Percentiles rank a stretch among this genome's conserved stretches.
phyloP scores from a whole-genome alignment of 148 eudicot genomes.

The Silene uniflora region DNA sequence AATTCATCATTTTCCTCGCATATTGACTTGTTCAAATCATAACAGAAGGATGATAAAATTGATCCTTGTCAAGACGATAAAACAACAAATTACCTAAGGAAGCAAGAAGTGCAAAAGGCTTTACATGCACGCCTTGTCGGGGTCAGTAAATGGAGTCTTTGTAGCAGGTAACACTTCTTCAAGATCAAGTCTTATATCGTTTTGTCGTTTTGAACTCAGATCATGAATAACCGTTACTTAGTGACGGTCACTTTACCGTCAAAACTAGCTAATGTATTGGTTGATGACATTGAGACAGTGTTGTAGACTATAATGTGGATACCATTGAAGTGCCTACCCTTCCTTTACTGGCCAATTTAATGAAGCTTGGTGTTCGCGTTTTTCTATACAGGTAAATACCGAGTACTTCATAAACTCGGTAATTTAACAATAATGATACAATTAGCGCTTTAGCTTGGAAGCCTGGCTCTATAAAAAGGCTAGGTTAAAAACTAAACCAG shows the following conservation, averaged over 20 bases:
- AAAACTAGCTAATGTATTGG: no score
- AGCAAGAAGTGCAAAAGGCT: constrained; percentile 62
- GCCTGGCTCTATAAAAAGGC: no score
- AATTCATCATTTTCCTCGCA: no score
- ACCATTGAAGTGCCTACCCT: constrained; percentile 44
- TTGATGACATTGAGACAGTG: constrained; percentile 18
- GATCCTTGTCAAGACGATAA: constrained; percentile 67
- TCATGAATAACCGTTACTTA: no score
- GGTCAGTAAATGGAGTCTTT: constrained; percentile 40
- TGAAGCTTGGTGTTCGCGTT: constrained; percentile 47
- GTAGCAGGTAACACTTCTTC: constrained; percentile 16
- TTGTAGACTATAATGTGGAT: constrained; percentile 37
- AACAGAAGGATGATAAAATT: constrained; percentile 37
- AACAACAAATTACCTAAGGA: constrained; percentile 50
- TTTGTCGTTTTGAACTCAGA: no score
- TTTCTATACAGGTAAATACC: constrained; percentile 48
- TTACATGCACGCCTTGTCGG: constrained; percentile 64
- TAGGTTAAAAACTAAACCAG: no score
- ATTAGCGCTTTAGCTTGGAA: no score
- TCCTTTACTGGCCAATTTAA: constrained; percentile 38
- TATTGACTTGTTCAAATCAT: not conserved
- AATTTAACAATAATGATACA: no score
- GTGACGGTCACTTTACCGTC: no score
- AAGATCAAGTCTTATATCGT: no score
- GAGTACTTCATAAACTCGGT: not conserved